These are phyloP conservation scores for Dryas integrifolia DNA, from an alignment of 331 rosid species.

Conservation along the genomic window DNA sequence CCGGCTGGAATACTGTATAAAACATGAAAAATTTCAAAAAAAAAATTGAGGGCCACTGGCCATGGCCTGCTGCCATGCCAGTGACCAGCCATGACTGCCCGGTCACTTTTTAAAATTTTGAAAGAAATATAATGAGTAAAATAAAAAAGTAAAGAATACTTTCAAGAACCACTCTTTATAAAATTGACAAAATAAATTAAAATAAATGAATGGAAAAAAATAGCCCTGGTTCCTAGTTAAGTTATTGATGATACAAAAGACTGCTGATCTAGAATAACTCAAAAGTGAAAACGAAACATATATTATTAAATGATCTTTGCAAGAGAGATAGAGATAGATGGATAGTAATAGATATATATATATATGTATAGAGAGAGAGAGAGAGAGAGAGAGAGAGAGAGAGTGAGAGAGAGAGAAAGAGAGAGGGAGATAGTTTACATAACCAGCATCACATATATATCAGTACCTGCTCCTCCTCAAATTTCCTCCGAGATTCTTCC, in stretches of 20 bases:
- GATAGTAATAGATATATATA: too few species aligned
- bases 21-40: background rate
- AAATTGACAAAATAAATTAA: background rate
- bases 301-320: background rate
- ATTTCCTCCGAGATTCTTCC: conserved; percentile 68
- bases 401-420: background rate
- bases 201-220: background rate
- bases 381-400: background rate
- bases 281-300: background rate
- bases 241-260: conserved; percentile 5
- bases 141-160: background rate
- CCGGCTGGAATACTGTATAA: background rate
- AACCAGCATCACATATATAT: conserved; percentile 10
- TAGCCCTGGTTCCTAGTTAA: background rate
- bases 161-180: background rate
- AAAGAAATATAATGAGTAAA: background rate
- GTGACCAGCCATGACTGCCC: background rate
- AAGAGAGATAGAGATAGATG: background rate
- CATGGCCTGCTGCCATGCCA: background rate
- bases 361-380: background rate
- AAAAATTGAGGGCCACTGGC: background rate
- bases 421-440: background rate
- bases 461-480: conserved; percentile 74
- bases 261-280: background rate
- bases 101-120: background rate